Evolutionary conservation across 2,329 filamentous ascomycete genomes (phyloP), one percentile per base, ranked within the genome.

Genomic region (Aspergillus candidus): DNA sequence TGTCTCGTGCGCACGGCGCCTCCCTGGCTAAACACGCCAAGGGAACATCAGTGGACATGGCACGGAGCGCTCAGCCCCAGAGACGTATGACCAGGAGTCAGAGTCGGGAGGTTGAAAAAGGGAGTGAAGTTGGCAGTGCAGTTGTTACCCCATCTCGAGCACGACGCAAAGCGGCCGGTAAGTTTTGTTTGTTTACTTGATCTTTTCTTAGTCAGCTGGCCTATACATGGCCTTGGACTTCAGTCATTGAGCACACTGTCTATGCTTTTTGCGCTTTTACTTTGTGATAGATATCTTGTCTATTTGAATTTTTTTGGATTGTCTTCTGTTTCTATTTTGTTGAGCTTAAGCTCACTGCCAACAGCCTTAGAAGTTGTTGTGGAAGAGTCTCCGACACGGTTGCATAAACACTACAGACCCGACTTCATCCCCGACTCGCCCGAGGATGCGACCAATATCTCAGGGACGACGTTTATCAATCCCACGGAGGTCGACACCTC

Each of bases 21-120:
- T 12, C 17, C 27, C 27, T 11, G 12, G 13, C 22, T 17, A 22
- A 13, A 15, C 22, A 17, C 35, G 14, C 35, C 31, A 22, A 30
- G 14, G 29, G 32, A 2, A 11, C 12, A 12, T 22, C 40, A 18
- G 18, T 18, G 18, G 18, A 18, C 18, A 18, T 18, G 18, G 18
- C 18, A 4, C 18, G 18, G 18, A 18, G 18, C 12, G 35, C 31
- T 32, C 18, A 35, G 11, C 42, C 43, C 5, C 44, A 42, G 3
- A 47, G 49, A 35, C 55, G 68, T 38, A 50, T 61, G 15, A 68
- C 67, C 6, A 58, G 68, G 41, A 71, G 68, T 41, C 60, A 58
- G 41, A 71, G 68, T 51, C 60, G 60, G 14, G 63, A 70, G 32
- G 46, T 60, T 8, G 61, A 53, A 36, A 33, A 17, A 4, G 38